Base-by-base conservation (phyloP, 495 filamentous ascomycete genomes). In the Glonium stellatum region DNA sequence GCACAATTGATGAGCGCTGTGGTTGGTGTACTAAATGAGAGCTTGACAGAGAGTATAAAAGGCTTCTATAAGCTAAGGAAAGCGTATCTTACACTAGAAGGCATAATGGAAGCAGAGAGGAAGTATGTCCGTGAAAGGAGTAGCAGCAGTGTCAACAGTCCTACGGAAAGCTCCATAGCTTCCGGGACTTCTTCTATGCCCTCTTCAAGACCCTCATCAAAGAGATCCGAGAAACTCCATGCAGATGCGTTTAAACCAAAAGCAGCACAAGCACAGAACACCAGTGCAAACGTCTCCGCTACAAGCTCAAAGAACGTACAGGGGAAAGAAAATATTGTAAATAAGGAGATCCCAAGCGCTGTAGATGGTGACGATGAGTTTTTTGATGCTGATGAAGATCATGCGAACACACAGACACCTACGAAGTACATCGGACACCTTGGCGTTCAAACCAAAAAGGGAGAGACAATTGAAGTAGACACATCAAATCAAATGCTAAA, bases 41-140 rank as follows among this genome's bases (percentile, higher is more conserved):
- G 89, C 66, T 74, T 97, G 63, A 93, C 92, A 0, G 93, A 97
- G 65, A 90, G 84, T 48, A 81, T 98, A 68, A 88, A 86, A 71
- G 89, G 89, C 0, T 96, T 97, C 64, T 96, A 96, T 70, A 93
- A 92, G 70, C 70, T 98, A 69, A 79, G 95, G 61, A 96, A 92
- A 66, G 93, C 93, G 5, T 97, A 87, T 68, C 76, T 88, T 23
- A 87, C 92, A 4, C 76, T 98, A 18, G 87, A 96, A 70, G 80
- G 79, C 5, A 87, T 98, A 58, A 63, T 82, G 59, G 79, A 83
- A 53, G 82, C 81, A 65, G 84, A 87, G 69, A 77, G 77, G 55
- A 79, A 74, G 58, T 86, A 79, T 52, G 72, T 85, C 68, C 67
- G 63, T 13, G 71, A 67, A 53, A 65, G 47, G 37, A 63, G 58